These are phyloP conservation scores for Pneumocystis wakefieldiae DNA, from an alignment of 1,139 yeast genomes.

Conservation along the genomic window DNA sequence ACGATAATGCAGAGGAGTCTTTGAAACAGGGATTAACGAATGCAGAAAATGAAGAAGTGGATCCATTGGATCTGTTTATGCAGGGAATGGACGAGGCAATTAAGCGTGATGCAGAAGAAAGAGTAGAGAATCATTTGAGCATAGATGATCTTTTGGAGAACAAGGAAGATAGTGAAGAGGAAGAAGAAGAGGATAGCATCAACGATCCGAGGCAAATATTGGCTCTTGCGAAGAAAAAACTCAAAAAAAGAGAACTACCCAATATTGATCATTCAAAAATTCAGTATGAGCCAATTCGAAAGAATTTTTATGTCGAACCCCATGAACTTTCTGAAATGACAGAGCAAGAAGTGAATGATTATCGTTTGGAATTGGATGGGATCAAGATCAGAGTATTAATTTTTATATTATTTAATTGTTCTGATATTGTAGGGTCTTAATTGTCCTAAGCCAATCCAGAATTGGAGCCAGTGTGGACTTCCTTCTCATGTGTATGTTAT, in stretches of 20 bases:
- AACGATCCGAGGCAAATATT: slow-evolving; percentile 18
- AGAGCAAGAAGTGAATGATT: slow-evolving; percentile 37
- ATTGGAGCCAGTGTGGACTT: slow-evolving; percentile 74
- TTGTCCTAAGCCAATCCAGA: slow-evolving; percentile 51
- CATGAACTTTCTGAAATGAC: slow-evolving; percentile 36
- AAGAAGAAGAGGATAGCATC: slow-evolving; percentile 17
- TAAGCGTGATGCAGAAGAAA: slow-evolving; percentile 8
- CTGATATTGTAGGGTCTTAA: slow-evolving; percentile 29
- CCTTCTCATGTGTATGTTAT: slow-evolving; percentile 33
- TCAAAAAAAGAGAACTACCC: slow-evolving; percentile 30
- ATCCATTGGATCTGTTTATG: slow-evolving; percentile 30
- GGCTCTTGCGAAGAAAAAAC: slow-evolving; percentile 22
- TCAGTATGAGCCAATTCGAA: slow-evolving; percentile 41
- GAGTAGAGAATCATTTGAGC: neutral
- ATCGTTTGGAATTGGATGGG: slow-evolving; percentile 47
- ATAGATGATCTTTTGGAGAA: slow-evolving; percentile 18
- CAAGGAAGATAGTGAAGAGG: slow-evolving; percentile 18
- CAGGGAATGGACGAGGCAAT: slow-evolving; percentile 16
- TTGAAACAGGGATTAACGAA: neutral
- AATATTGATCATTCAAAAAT: slow-evolving; percentile 35
- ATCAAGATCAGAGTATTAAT: slow-evolving; percentile 35
- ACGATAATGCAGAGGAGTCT: neutral
- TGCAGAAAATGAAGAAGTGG: slow-evolving; percentile 19
- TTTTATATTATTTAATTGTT: neutral
- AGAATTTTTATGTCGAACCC: slow-evolving; percentile 51